Conservation (phyloP, 768 basidiomycete species). For the Tephrocybe rancida region DNA sequence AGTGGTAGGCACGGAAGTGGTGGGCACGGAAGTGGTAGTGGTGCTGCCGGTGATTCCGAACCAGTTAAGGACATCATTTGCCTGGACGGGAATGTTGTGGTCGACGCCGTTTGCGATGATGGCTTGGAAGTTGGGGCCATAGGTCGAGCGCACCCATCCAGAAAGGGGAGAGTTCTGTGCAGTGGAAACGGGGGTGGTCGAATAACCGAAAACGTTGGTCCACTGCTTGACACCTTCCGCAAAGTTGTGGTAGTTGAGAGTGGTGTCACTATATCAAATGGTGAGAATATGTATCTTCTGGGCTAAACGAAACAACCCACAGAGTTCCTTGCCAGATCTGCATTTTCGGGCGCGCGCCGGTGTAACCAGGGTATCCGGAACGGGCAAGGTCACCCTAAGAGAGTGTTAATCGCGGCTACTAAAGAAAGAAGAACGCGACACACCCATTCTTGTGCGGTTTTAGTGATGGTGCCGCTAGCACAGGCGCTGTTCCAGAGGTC, state of each 20-base stretch:
- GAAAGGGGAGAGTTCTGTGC: constrained; percentile 42
- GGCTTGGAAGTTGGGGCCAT: constrained; percentile 51
- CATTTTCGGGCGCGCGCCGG: constrained; percentile 50
- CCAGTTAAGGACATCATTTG: constrained; percentile 46
- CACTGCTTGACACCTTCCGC: constrained; percentile 55
- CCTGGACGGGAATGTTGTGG: constrained; percentile 54
- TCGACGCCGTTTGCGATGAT: constrained; percentile 48
- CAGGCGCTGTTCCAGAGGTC: constrained; percentile 50
- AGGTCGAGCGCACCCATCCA: constrained; percentile 50
- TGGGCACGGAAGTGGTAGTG: constrained; percentile 11
- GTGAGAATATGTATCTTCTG: background rate
- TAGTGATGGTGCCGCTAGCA: constrained; percentile 42
- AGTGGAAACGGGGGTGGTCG: constrained; percentile 39
- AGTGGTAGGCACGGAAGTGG: too few species aligned
- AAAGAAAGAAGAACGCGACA: constrained; percentile 7
- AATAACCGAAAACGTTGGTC: constrained; percentile 55
- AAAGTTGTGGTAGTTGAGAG: constrained; percentile 52
- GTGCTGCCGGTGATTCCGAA: constrained; percentile 42
- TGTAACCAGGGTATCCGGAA: constrained; percentile 54
- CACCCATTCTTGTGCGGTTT: constrained; percentile 51
- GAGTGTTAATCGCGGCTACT: too few species aligned
- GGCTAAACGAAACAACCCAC: constrained; percentile 18
- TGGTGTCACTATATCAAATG: constrained; percentile 45
- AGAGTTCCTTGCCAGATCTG: constrained; percentile 58
- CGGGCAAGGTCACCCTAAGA: constrained; percentile 46